Evolutionary conservation across 306 rosid genomes (phyloP), one percentile per base, ranked within the genome.

Genomic region (Gillenia trifoliata): DNA sequence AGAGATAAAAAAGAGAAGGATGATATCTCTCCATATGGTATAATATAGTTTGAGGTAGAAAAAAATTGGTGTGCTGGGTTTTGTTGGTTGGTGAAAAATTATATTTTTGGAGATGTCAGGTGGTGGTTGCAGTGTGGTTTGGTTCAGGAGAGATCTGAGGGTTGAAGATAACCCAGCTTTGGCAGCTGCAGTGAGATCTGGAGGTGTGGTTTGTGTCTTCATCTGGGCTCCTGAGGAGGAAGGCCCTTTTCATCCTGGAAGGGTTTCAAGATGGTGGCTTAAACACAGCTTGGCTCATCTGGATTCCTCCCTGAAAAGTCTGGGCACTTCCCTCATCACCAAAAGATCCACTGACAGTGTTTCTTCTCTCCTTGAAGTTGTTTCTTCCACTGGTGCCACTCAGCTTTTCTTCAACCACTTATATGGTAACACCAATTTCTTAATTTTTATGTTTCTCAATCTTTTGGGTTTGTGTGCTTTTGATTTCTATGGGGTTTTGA

Each of bases 61-160:
- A 73, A 64, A n/a, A 57, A 28, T 54, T 76, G 75, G 26, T 76
- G 75, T 22, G 40, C 52, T 38, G 74, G 64, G 61, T 28, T 77
- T 79, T 16, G 82, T 40, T 72, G 66, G 78, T 59, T 29, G 79
- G 47, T 71, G 61, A 77, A 59, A 41, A 15, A 47, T 15, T 47
- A 33, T 40, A 54, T 17, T 41, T 62, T 61, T 49, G 78, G 86
- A 80, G 84, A 92, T 92, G 97, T 85, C 98, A 81, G 84, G 93
- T 66, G 95, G 97, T 40, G 97, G 99, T 28, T 90, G 99, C 80
- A 95, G 96, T 79, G 91, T 95, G 83, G 98, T 95, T 34, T 95
- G 99, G 99, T 92, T 95, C 88, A 95, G 99, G 77, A 90, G 99
- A 79, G 99, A 95, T 90, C 96, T 95, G 86, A 92, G 99, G 77